Base-by-base conservation (phyloP, 1,284 basidiomycete species). In the Farysia itapuensis region DNA sequence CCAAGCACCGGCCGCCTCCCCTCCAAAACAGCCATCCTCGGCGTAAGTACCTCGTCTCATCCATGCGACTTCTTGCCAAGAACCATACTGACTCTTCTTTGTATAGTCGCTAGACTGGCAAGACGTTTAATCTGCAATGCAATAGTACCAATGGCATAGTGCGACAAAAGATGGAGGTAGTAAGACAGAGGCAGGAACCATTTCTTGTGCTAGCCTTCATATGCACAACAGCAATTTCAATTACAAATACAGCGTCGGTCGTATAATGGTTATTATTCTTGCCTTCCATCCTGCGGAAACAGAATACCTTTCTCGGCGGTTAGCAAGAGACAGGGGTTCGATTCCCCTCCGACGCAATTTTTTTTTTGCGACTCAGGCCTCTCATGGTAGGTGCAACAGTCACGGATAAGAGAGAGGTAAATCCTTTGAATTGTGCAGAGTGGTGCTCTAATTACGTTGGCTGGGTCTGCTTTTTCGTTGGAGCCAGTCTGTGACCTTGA, bases 21-120 rank as follows among this genome's bases (percentile, higher is more conserved):
- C 0, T 66, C 52, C 28, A 68, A 67, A 43, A 75, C 72, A 13
- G 74, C 73, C 8, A 46, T 75, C 7, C 35, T 76, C 14, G 74
- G 74, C 5, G 67, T 65, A 38, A 36, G 61, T 63, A 11, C 18
- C 31, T 9, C 25, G 9, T n/a, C 25, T 28, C 25, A 9, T n/a
- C 25, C 9, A 9, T 28, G 25, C n/a, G n/a, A n/a, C n/a, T n/a
- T n/a, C n/a, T n/a, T n/a, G 25, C 25, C 25, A n/a, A 9, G 25
- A 28, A 9, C 18, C 9, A n/a, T 23, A 15, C 31, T 15, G 24
- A 43, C 32, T 22, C 14, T 25, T 18, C 28, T 30, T n/a, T n/a
- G n/a, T n/a, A n/a, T n/a, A 35, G 33, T 36, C 42, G 33, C 37
- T 36, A 22, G 34, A 36, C 21, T 37, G 35, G 42, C 34, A 43